Percentiles rank a stretch among this genome's conserved stretches.
Evolutionary conservation across 768 basidiomycete genomes (phyloP).

Genomic region (Phanerochaete carnosa): DNA sequence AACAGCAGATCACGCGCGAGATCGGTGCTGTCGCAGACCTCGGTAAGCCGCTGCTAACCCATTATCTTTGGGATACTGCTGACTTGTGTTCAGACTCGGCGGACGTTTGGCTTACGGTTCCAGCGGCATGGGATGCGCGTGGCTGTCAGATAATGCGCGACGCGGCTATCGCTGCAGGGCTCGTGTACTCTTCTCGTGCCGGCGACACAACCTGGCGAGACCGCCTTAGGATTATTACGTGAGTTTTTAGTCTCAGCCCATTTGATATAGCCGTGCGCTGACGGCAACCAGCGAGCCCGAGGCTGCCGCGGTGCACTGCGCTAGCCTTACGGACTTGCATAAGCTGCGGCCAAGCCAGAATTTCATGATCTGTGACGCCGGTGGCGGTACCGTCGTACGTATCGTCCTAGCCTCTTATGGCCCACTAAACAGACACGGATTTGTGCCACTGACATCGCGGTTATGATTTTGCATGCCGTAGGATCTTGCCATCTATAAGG

Average conservation of each 20-base stretch:
- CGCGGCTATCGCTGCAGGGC: constrained; percentile 75
- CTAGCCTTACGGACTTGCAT: constrained; percentile 76
- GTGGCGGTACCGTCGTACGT: constrained; percentile 69
- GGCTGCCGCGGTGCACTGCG: constrained; percentile 90
- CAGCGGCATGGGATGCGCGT: constrained; percentile 87
- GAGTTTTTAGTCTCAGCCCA: constrained; percentile 3
- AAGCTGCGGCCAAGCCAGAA: constrained; percentile 77
- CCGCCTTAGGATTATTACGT: constrained; percentile 80
- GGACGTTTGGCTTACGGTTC: constrained; percentile 83
- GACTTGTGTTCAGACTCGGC: constrained; percentile 55
- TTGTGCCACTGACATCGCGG: not conserved
- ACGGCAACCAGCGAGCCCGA: constrained; percentile 53
- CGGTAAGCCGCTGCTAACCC: constrained; percentile 41
- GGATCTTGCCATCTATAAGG: constrained; percentile 50
- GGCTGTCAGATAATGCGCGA: constrained; percentile 86
- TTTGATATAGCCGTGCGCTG: not conserved
- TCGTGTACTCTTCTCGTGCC: constrained; percentile 69
- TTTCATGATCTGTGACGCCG: constrained; percentile 91
- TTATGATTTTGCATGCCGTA: constrained; percentile 7
- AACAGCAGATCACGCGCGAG: constrained; percentile 82
- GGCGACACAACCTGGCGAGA: constrained; percentile 78
- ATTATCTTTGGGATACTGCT: not conserved
- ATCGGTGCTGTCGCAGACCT: constrained; percentile 85
- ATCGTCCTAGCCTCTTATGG: not conserved
- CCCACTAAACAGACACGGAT: not conserved